These are phyloP conservation scores for Fusarium sp. DNA, from an alignment of 2,329 filamentous ascomycete species.

Conservation along the genomic window DNA sequence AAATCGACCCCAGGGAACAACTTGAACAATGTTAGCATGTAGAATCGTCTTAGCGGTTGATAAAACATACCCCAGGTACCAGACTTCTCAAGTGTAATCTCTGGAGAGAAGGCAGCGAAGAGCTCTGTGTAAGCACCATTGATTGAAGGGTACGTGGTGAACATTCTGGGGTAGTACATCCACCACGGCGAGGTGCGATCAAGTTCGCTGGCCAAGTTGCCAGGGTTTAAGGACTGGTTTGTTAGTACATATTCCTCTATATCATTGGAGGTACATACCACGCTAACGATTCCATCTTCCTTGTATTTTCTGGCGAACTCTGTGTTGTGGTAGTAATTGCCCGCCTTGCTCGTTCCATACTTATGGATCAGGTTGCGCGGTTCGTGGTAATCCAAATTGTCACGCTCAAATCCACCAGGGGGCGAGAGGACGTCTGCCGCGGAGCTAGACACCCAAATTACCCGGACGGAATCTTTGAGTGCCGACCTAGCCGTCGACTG, in stretches of 20 bases:
- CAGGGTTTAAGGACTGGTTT: conserved; percentile 43
- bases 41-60: background rate
- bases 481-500: conserved; percentile 52
- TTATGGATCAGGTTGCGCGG: conserved; percentile 42
- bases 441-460: conserved; percentile 52
- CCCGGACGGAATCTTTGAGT: conserved; percentile 49
- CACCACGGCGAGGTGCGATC: conserved; percentile 45
- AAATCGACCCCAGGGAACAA: conserved; percentile 55
- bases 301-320: conserved; percentile 50
- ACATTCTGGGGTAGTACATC: conserved; percentile 36
- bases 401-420: conserved; percentile 44
- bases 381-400: conserved; percentile 49
- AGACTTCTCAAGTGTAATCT: conserved; percentile 57
- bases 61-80: conserved; percentile 49
- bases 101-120: conserved; percentile 59
- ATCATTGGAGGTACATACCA: conserved; percentile 11
- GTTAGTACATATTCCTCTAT: background rate
- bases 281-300: conserved; percentile 49
- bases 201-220: conserved; percentile 44
- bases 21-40: conserved; percentile 33
- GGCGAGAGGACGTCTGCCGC: conserved; percentile 47
- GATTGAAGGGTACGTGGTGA: conserved; percentile 45
- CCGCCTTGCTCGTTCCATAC: conserved; percentile 52
- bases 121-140: conserved; percentile 64
- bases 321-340: conserved; percentile 50